Conservation (phyloP, 2,329 filamentous ascomycete genomes). For the Arachnomyces sp. region DNA sequence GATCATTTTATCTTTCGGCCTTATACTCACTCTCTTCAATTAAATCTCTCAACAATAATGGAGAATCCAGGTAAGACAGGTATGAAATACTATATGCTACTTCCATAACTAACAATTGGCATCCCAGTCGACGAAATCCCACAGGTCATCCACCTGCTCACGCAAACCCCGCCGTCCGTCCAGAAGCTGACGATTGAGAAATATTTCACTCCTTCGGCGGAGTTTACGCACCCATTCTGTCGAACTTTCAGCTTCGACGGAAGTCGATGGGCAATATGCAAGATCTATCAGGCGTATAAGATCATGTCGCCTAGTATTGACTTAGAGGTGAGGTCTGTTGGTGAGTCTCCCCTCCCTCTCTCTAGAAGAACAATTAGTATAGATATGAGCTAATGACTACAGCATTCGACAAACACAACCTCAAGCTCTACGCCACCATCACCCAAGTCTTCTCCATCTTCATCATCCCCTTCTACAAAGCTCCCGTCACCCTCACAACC, state of each 20-base stretch:
- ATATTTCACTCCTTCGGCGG: constrained; percentile 67
- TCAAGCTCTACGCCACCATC: constrained; percentile 66
- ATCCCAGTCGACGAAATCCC: constrained; percentile 52
- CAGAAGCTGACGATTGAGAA: constrained; percentile 59
- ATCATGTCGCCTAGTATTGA: constrained; percentile 69
- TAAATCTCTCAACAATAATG: too few relatives aligned
- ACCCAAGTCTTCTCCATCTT: constrained; percentile 70
- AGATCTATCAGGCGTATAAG: constrained; percentile 77
- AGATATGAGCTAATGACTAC: constrained; percentile 1
- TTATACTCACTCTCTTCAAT: not conserved
- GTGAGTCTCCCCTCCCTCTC: constrained; percentile 28
- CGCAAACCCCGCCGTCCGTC: constrained; percentile 57
- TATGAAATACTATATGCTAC: constrained; percentile 10
- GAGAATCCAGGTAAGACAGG: constrained; percentile 16
- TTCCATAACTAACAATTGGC: constrained; percentile 27
- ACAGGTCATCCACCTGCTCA: constrained; percentile 60
- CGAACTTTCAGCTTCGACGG: constrained; percentile 54
- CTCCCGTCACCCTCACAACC: constrained; percentile 60
- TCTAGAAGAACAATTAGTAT: too few relatives aligned
- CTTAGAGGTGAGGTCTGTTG: constrained; percentile 56
- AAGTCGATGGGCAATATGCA: constrained; percentile 59
- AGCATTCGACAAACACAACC: constrained; percentile 61
- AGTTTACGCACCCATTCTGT: constrained; percentile 73
- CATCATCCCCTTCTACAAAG: constrained; percentile 66
- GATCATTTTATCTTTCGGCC: not conserved